These are phyloP conservation scores for Citeromyces hawaiiensis DNA, from an alignment of 1,139 yeast genomes.

Conservation along the genomic window DNA sequence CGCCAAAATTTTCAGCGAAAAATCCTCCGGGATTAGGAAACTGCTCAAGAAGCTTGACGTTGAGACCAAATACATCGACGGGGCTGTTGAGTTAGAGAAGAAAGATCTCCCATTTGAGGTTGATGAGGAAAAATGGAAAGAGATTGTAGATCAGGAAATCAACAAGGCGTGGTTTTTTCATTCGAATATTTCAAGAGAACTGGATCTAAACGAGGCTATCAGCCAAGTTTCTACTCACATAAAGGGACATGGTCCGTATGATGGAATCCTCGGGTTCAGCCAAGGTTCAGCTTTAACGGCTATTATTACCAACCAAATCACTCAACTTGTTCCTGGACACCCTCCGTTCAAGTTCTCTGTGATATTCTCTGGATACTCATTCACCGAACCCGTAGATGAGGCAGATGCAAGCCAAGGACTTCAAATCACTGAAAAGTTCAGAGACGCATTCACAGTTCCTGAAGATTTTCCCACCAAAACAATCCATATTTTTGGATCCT, in stretches of 20 bases:
- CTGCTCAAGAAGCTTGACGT: constrained; percentile 50
- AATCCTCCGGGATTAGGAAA: constrained; percentile 69
- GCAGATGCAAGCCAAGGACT: not conserved
- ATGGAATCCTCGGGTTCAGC: constrained; percentile 80
- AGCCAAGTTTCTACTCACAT: constrained; percentile 41
- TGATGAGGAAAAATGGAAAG: constrained; percentile 18
- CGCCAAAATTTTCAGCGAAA: constrained; percentile 62
- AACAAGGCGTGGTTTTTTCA: constrained; percentile 44
- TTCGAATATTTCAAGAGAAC: constrained; percentile 23
- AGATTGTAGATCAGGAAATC: constrained; percentile 24
- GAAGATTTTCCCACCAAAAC: constrained; percentile 34
- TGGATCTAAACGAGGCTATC: constrained; percentile 29
- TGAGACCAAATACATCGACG: constrained; percentile 68
- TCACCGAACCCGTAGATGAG: constrained; percentile 17
- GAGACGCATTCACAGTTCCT: constrained; percentile 27
- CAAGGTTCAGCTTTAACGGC: constrained; percentile 89
- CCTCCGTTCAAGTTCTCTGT: constrained; percentile 49
- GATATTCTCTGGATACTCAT: constrained; percentile 65
- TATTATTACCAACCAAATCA: constrained; percentile 29
- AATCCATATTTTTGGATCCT: constrained; percentile 72
- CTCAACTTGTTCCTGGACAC: constrained; percentile 16
- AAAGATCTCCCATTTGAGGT: constrained; percentile 56
- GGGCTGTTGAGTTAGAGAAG: constrained; percentile 49
- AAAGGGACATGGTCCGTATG: constrained; percentile 68
- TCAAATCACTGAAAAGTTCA: constrained; percentile 28